These are phyloP conservation scores for Glomus cerebriforme DNA, from an alignment of 192 early-diverging fungal species.

Conservation along the genomic window DNA sequence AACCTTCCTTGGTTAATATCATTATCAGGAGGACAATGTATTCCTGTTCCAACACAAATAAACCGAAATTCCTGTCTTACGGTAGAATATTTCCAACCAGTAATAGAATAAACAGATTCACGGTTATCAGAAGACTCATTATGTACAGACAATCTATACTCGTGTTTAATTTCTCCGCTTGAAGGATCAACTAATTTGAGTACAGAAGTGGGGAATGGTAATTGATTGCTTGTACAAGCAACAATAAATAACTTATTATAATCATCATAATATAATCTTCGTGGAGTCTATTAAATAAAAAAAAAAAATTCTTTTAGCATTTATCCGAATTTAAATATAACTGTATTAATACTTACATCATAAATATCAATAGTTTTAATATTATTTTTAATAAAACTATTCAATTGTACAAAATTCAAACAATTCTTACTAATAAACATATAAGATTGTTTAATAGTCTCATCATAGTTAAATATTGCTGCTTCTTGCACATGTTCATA, in stretches of 20 bases:
- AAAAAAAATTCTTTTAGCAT: not conserved
- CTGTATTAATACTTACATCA: conserved; percentile 11
- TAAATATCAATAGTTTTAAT: not conserved
- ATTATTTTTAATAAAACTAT: conserved; percentile 8
- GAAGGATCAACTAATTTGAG: conserved; percentile 11
- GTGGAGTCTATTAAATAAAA: conserved; percentile 4
- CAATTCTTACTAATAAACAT: conserved; percentile 22
- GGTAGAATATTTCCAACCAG: not conserved
- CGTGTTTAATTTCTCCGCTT: conserved; percentile 15
- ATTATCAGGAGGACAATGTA: not conserved
- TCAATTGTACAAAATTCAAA: conserved; percentile 23
- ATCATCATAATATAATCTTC: conserved; percentile 11
- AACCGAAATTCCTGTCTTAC: conserved; percentile 11
- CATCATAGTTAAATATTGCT: not conserved
- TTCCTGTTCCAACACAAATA: conserved; percentile 17
- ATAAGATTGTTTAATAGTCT: not conserved
- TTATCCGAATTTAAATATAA: not conserved
- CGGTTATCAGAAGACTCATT: not conserved
- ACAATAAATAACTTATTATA: conserved; percentile 17
- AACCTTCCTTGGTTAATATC: not conserved
- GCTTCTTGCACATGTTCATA: conserved; percentile 24
- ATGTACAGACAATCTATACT: not conserved
- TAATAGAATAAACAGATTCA: conserved; percentile 16
- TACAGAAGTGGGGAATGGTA: conserved; percentile 13
- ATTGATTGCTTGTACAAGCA: not conserved